Evolutionary conservation across 495 filamentous ascomycete genomes (phyloP), one percentile per base, ranked within the genome.

Genomic region (Neurospora sp.): DNA sequence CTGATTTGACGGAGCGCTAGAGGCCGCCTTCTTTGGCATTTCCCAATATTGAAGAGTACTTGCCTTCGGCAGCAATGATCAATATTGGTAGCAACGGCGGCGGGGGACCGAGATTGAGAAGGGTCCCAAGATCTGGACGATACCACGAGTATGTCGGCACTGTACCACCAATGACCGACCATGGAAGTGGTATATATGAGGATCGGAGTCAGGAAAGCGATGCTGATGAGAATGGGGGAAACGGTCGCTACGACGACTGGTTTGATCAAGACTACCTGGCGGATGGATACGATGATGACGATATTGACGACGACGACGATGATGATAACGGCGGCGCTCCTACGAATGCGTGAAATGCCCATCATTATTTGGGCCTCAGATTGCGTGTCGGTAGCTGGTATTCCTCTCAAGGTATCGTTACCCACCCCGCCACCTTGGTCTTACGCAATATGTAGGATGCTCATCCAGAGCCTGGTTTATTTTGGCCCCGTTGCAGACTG

Each of bases 1-100:
- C 78, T 76, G 80, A 74, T 70, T 72, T 75, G 71, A 72, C 76
- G 77, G 78, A 76, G 66, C 73, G 78, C 73, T 81, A 81, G 79
- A 75, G 70, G 77, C 72, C 70, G 54, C 75, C 75, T 16, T 71
- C 76, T 27, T 39, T 70, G 42, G 38, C 69, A 10, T 72, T 71
- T 66, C 54, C 54, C 54, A 66, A 66, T 66, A 66, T 71, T 37
- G 70, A 31, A 38, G 42, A 37, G n/a, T 46, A 35, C 16, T 35
- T 69, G 31, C 35, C 71, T 44, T 35, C 71, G 27, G 39, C 42
- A 18, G 23, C 23, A 38, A 35, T 38, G 31, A 39, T 69, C 18
- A 23, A 23, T 31, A 31, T 66, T 31, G 54, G 23, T 27, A 37
- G 14, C 35, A 20, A 72, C 35, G 54, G 54, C 31, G 27, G 54